A percentile compares a stretch with the other conserved stretches of the same genome.
These are phyloP conservation scores for Leucocoprinus sp. DNA, from an alignment of 768 basidiomycete genomes.

Conservation along the genomic window DNA sequence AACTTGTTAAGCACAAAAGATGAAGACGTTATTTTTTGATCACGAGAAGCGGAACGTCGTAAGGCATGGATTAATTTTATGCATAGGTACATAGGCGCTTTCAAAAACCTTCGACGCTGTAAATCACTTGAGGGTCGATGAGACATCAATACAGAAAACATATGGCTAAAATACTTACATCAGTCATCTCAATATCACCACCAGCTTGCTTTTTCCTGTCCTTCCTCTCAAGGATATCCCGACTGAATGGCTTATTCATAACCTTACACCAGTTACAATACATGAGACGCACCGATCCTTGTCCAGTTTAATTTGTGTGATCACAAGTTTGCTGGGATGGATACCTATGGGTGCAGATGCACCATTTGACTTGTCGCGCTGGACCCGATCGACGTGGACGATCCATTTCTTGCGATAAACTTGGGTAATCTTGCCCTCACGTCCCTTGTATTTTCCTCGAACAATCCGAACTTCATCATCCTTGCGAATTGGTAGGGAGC, in stretches of 20 bases:
- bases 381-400: slow-evolving; percentile 95
- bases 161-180: slow-evolving; percentile 41
- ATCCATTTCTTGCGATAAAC: slow-evolving; percentile 99
- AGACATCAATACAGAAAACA: background rate
- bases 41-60: slow-evolving; percentile 22
- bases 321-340: slow-evolving; percentile 95
- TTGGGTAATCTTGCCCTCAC: slow-evolving; percentile 96
- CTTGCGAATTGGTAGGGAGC: slow-evolving; percentile 92
- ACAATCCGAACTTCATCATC: slow-evolving; percentile 98
- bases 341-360: slow-evolving; percentile 90
- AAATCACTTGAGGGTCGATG: slow-evolving; percentile 27
- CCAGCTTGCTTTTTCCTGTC: slow-evolving; percentile 58
- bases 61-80: slow-evolving; percentile 41
- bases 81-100: slow-evolving; percentile 65
- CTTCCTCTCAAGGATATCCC: slow-evolving; percentile 83
- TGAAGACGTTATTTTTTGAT: slow-evolving; percentile 87
- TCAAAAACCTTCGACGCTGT: slow-evolving; percentile 26
- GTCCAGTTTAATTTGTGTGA: slow-evolving; percentile 87
- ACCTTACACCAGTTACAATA: background rate
- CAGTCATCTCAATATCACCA: slow-evolving; percentile 72
- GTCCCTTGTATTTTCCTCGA: slow-evolving; percentile 96
- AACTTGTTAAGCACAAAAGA: slow-evolving; percentile 83
- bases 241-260: slow-evolving; percentile 31
- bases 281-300: slow-evolving; percentile 60
- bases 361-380: slow-evolving; percentile 96